A percentile compares a stretch with the other conserved stretches of the same genome.
Evolutionary conservation across 768 basidiomycete genomes (phyloP).

Genomic region (Termitomyces sp.): DNA sequence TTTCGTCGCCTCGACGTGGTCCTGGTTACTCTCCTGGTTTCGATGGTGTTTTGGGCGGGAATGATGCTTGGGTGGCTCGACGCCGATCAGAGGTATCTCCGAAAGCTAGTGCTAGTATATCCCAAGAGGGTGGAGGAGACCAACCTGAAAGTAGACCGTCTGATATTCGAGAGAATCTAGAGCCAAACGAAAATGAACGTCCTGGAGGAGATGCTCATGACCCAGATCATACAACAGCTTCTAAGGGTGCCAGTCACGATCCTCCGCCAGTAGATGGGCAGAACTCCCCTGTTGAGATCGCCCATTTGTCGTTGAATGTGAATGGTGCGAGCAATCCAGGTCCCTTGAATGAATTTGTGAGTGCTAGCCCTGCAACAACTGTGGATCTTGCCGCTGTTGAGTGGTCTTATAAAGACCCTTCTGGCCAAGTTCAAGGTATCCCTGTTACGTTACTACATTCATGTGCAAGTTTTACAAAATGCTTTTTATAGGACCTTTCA

Average conservation of each 20-base stretch:
- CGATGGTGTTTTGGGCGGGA: constrained; percentile 65
- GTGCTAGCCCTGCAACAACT: constrained; percentile 35
- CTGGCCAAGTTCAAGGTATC: constrained; percentile 87
- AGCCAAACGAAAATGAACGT: constrained; percentile 1
- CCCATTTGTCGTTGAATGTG: constrained; percentile 11
- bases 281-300: constrained; percentile 8
- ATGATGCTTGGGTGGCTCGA: constrained; percentile 66
- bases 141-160: constrained; percentile 34
- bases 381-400: constrained; percentile 58
- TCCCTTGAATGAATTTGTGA: constrained; percentile 4
- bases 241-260: not conserved
- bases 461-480: constrained; percentile 6
- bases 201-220: constrained; percentile 1
- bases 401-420: constrained; percentile 92
- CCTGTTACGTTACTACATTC: constrained; percentile 1
- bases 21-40: constrained; percentile 55
- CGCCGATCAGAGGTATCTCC: constrained; percentile 55
- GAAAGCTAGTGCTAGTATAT: constrained; percentile 33
- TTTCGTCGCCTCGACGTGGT: constrained; percentile 64
- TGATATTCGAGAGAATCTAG: constrained; percentile 44
- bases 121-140: constrained; percentile 33
- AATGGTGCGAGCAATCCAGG: constrained; percentile 14
- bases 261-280: not conserved
- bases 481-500: constrained; percentile 69
- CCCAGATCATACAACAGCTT: not conserved